A percentile compares a stretch with the other conserved stretches of the same genome.
These are phyloP conservation scores for Aspergillus neotritici DNA, from an alignment of 2,329 filamentous ascomycete species.

Conservation along the genomic window DNA sequence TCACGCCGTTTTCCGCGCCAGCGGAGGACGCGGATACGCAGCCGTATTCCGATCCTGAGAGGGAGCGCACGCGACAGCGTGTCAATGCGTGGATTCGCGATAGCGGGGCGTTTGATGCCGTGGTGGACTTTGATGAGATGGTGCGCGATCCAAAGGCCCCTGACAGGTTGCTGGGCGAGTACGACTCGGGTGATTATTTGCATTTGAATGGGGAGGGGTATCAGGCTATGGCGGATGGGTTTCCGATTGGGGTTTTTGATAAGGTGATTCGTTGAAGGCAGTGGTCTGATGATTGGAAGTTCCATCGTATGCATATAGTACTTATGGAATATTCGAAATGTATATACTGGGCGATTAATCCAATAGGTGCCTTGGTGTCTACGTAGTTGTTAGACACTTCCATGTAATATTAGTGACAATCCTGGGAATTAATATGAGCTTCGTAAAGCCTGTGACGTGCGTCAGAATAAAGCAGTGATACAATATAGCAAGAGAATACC, in stretches of 20 bases:
- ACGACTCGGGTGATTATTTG: constrained; percentile 59
- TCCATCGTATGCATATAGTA: too few species aligned
- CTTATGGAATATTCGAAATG: too few species aligned
- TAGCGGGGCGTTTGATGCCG: constrained; percentile 53
- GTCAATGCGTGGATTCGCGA: constrained; percentile 59
- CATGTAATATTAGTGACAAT: too few species aligned
- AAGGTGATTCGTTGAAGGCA: too few species aligned
- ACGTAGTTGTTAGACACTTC: too few species aligned
- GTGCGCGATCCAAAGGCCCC: constrained; percentile 48
- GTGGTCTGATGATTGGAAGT: too few species aligned
- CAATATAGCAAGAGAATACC: too few species aligned
- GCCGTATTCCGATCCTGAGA: constrained; percentile 49
- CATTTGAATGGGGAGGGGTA: constrained; percentile 59
- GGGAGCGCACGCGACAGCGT: constrained; percentile 52
- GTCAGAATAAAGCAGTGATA: too few species aligned
- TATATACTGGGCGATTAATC: too few species aligned
- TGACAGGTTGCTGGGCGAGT: constrained; percentile 47
- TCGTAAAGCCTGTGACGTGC: too few species aligned
- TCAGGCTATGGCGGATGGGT: constrained; percentile 53
- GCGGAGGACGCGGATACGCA: constrained; percentile 33
- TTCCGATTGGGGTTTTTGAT: constrained; percentile 45
- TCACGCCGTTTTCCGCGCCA: constrained; percentile 56
- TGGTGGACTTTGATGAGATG: constrained; percentile 58
- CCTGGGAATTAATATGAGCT: too few species aligned
- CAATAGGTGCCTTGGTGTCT: too few species aligned